Evolutionary conservation across 192 early-diverging fungal species (phyloP), one percentile per base, ranked within the genome.

Genomic region (Glomus cerebriforme): DNA sequence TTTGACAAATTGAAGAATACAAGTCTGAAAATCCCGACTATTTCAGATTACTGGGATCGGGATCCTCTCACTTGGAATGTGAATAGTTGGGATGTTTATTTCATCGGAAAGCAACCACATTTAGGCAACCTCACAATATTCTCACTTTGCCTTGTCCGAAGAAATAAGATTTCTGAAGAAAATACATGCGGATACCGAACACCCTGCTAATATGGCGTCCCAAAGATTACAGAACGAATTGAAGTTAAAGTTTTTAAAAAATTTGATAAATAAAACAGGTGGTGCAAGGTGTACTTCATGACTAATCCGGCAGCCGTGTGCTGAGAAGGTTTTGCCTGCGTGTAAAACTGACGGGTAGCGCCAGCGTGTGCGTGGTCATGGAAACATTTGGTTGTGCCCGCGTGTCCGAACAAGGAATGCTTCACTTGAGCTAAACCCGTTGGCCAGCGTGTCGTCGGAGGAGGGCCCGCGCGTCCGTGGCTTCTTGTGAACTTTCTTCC

Each of bases 261-360:
- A 59, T 59, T 72, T 54, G 43, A 39, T 79, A 59, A 9, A 62
- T 35, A 35, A n/a, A 35, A 35, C 34, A 5, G 5, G 34, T 35
- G 79, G 70, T 73, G 69, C 47, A 66, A 69, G n/a, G 67, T 29
- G 67, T 73, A 73, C 69, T 79, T 49, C 17, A 73, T 71, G 59
- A 34, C 49, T 79, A 79, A 79, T 79, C 79, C 70, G 22, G 79
- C 79, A 79, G 15, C 69, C 69, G 69, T 34, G 59, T 62, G 69
- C 34, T 79, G 79, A 29, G 31, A 79, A 29, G 39, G 69, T 79
- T 59, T 49, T 79, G 5, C 5, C 69, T 17, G 79, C 34, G 58
- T 72, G 68, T 79, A 79, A 65, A 79, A 79, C 78, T 29, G 58
- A 77, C 32, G 65, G 79, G 69, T 79, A 79, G 79, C 69, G 13